phyloP scores from a whole-genome alignment of 257 asterid species.

The Solanum piurae region DNA sequence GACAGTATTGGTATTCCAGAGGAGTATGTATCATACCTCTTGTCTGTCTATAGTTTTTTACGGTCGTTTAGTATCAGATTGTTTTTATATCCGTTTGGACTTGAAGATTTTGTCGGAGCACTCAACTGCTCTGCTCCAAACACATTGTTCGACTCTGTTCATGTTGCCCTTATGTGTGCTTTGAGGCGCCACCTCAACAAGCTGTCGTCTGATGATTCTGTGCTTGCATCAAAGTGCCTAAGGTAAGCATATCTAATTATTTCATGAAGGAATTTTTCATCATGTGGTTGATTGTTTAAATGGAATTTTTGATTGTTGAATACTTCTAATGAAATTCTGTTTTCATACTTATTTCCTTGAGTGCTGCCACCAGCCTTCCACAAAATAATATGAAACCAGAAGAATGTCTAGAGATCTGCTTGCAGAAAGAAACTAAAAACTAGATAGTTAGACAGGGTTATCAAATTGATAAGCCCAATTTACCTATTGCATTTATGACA shows the following conservation, averaged over 20 bases:
- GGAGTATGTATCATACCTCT: slow-evolving; percentile 55
- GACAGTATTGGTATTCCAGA: slow-evolving; percentile 61
- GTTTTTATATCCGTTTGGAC: slow-evolving; percentile 65
- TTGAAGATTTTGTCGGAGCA: slow-evolving; percentile 90
- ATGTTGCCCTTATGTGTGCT: slow-evolving; percentile 58
- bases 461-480: not conserved
- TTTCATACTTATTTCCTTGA: not conserved
- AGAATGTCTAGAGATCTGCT: not conserved
- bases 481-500: not conserved
- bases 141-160: slow-evolving; percentile 75
- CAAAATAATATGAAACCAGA: not conserved
- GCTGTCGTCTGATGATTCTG: slow-evolving; percentile 49
- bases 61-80: slow-evolving; percentile 65
- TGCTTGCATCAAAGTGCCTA: slow-evolving; percentile 54
- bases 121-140: slow-evolving; percentile 58
- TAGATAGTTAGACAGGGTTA: not conserved
- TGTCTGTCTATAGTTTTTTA: slow-evolving; percentile 65
- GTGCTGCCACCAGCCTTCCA: not conserved
- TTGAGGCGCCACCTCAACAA: slow-evolving; percentile 59
- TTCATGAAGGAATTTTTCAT: not conserved
- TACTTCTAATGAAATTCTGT: not conserved
- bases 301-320: not conserved
- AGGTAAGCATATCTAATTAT: slow-evolving; percentile 25
- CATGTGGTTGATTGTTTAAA: not conserved
- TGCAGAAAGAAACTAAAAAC: not conserved